Base-by-base conservation (phyloP, 768 basidiomycete species). In the Harrya chromipes region DNA sequence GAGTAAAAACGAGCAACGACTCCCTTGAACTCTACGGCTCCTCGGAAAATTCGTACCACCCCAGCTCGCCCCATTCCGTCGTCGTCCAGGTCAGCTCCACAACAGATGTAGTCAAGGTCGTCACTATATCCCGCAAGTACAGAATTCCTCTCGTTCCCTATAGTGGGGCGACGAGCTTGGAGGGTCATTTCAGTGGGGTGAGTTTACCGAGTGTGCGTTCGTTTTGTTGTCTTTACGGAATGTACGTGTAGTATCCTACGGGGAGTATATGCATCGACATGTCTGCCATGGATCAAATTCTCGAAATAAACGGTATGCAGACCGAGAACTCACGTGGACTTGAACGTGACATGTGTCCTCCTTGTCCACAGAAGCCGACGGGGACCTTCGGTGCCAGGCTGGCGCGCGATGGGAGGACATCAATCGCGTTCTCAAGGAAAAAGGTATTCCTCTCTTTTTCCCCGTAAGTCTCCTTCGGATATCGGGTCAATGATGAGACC, bases 121-220 rank as follows among this genome's bases (percentile, higher is more conserved):
- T 97, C 50, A 80, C 87, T 50, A 79, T 92, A 36, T 83, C 94
- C 1, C 74, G 79, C 39, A 83, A 83, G 63, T 85, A 83, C 64
- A 74, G 74, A 40, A 73, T 95, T 29, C 93, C 94, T 3, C 76
- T 95, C 23, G 82, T 82, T 14, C 82, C 91, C 3, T 94, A 85
- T 60, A 83, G 86, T 41, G 93, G 91, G 2, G 92, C 88, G 11
- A 95, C 91, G 0, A 86, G 84, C 60, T 74, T 94, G 12, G 93
- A 95, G 64, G 91, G 91, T 0, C 90, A 95, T 69, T 90, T 85
- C 53, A 80, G 81, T 41, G 87, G 87, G 24, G 88, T 89, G 50
- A 49, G 76, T 67, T 47, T 24, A 1, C 13, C 37, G 3, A 3
- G 2, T 26, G 33, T 26, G 4, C 7, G 9, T 41, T 29, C 43